Evolutionary conservation across 1,284 basidiomycete genomes (phyloP), one percentile per base, ranked within the genome.

Genomic region (Apiotrichum akiyoshidainum): DNA sequence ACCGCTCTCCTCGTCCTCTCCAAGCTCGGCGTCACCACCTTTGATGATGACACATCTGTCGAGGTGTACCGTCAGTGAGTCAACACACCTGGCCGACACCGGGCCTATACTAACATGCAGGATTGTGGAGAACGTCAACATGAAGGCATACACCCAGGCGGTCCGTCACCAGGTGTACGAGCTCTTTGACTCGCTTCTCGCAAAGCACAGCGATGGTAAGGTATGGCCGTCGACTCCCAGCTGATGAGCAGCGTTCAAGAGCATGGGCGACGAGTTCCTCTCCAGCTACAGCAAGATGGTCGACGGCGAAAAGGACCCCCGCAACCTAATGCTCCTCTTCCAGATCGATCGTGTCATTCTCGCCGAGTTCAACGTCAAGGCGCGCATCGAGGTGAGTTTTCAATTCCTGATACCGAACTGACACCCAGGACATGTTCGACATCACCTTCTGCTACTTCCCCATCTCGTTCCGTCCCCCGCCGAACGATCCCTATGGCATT

Each of bases 361-460:
- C 9, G 84, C 91, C 40, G 92, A 97, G 67, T 98, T 98, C 70
- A 86, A 95, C 62, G 84, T 91, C 57, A 77, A 83, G 46, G 77
- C 82, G 46, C 81, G 85, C 68, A 80, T 92, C 31, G 92, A 97
- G 79, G 92, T 92, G 69, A 64, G 83, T 68, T 42, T 4, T 7
- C n/a, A 22, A 49, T n/a, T n/a, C n/a, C n/a, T n/a, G n/a, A n/a
- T 12, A 16, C 11, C 3, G 34, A 47, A 22, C 31, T 51, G 19
- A 35, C 34, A 7, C n/a, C 4, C 68, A 95, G 91, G 85, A 88
- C 58, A 81, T 99, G 59, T 99, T 96, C 79, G 92, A 99, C 71
- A 87, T 98, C 70, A 90, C 88, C 0, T 99, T 94, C 77, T 99
- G 96, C 78, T 99, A 99, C 78, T 99, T 98, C 78, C 96, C 96